phyloP scores from a whole-genome alignment of 2,329 filamentous ascomycete genomes.

The Apiospora kogelbergensis region DNA sequence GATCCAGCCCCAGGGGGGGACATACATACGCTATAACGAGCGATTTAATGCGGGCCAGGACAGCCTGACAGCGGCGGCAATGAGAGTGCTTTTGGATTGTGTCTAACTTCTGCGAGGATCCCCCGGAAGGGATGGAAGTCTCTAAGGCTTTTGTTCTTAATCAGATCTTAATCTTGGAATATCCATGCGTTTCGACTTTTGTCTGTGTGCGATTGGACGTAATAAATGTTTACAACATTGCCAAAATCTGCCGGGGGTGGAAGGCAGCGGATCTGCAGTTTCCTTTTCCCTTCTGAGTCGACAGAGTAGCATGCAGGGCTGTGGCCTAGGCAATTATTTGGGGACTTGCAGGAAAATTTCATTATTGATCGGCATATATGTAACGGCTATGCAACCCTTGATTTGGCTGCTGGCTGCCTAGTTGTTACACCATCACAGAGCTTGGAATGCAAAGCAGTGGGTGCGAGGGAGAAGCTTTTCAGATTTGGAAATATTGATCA shows the following conservation, averaged over 20 bases:
- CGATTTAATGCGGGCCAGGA: too few relatives aligned
- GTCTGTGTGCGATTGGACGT: neutral
- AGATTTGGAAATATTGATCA: neutral
- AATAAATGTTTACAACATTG: neutral
- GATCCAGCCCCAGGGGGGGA: too few relatives aligned
- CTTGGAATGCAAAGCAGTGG: too few relatives aligned
- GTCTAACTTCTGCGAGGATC: neutral
- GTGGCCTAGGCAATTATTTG: neutral
- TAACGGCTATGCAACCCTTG: too few relatives aligned
- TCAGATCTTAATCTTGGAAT: neutral
- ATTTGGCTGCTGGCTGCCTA: too few relatives aligned
- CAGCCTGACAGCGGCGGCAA: too few relatives aligned
- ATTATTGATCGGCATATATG: too few relatives aligned
- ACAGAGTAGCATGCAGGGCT: neutral
- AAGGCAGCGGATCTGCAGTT: neutral
- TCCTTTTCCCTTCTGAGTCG: neutral
- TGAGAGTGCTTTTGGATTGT: too few relatives aligned
- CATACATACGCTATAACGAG: too few relatives aligned
- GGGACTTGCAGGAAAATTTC: too few relatives aligned
- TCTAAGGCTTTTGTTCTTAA: neutral
- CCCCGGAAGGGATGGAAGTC: neutral
- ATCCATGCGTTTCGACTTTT: neutral
- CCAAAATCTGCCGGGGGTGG: neutral
- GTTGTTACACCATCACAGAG: too few relatives aligned
- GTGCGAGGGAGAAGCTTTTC: neutral